Evolutionary conservation across 768 basidiomycete species (phyloP).

Genomic region (Mycena latifolia): DNA sequence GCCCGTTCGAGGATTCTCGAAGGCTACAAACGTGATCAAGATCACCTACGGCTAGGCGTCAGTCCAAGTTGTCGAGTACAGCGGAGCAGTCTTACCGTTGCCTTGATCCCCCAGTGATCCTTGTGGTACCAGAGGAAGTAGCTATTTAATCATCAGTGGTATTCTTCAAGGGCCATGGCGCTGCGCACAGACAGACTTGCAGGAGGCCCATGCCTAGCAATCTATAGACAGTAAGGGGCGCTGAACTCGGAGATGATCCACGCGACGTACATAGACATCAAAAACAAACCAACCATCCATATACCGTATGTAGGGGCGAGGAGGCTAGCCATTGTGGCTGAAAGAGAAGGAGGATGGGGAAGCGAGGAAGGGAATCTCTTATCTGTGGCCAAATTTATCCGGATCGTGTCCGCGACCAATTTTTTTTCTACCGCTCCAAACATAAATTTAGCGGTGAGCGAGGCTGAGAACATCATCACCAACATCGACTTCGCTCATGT

Average conservation of each 20-base stretch:
- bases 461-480: too few species aligned
- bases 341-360: too few species aligned
- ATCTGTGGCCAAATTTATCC: too few species aligned
- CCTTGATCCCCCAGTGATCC: slow-evolving; percentile 14
- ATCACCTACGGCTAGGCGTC: not conserved
- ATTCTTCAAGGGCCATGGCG: too few species aligned
- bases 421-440: too few species aligned
- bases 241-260: not conserved
- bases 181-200: slow-evolving; percentile 1
- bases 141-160: not conserved
- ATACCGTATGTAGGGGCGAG: slow-evolving; percentile 5
- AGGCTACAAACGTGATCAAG: slow-evolving; percentile 1
- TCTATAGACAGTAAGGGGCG: too few species aligned
- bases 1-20: too few species aligned
- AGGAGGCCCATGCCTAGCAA: slow-evolving; percentile 2
- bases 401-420: too few species aligned
- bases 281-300: slow-evolving; percentile 10
- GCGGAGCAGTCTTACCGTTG: not conserved
- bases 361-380: too few species aligned
- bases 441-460: too few species aligned
- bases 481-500: too few species aligned
- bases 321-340: not conserved
- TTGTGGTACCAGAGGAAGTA: slow-evolving; percentile 22
- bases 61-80: not conserved
- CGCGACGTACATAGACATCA: not conserved